phyloP scores from a whole-genome alignment of 2,329 filamentous ascomycete species.

The Calonectria crousiana region DNA sequence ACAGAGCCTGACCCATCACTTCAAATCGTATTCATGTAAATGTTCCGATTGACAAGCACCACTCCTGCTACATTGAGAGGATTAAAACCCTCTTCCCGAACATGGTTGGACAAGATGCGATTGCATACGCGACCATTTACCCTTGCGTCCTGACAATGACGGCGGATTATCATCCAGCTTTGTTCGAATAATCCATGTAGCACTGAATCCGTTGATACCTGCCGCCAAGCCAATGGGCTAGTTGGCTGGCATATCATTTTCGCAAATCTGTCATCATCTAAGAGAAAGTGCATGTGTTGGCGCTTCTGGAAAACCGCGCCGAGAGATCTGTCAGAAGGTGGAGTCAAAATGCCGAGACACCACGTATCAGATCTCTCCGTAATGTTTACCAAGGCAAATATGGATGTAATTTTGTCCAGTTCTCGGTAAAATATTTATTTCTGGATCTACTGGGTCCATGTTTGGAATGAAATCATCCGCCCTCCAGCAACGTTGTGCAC shows the following conservation, averaged over 20 bases:
- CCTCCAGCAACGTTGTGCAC: neutral
- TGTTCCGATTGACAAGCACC: neutral
- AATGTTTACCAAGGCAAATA: neutral
- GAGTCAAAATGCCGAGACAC: neutral
- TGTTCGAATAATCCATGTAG: neutral
- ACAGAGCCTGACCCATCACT: neutral
- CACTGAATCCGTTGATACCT: neutral
- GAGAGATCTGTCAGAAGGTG: neutral
- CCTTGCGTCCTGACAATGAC: neutral
- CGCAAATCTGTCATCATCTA: neutral
- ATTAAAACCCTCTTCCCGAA: neutral
- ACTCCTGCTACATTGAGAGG: neutral
- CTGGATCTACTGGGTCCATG: neutral
- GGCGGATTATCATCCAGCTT: neutral
- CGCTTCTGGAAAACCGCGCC: neutral
- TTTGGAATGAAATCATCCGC: neutral
- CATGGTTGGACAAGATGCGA: neutral
- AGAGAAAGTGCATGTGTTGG: neutral
- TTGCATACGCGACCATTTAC: neutral
- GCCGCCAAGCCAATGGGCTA: neutral
- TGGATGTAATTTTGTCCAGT: neutral
- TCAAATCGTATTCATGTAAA: neutral
- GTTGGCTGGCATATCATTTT: neutral
- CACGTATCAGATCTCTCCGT: neutral
- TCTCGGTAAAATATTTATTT: neutral